Evolutionary conservation across 805 yeast species (phyloP), one percentile per base, ranked within the genome.

Genomic region (Limtongia smithiae): DNA sequence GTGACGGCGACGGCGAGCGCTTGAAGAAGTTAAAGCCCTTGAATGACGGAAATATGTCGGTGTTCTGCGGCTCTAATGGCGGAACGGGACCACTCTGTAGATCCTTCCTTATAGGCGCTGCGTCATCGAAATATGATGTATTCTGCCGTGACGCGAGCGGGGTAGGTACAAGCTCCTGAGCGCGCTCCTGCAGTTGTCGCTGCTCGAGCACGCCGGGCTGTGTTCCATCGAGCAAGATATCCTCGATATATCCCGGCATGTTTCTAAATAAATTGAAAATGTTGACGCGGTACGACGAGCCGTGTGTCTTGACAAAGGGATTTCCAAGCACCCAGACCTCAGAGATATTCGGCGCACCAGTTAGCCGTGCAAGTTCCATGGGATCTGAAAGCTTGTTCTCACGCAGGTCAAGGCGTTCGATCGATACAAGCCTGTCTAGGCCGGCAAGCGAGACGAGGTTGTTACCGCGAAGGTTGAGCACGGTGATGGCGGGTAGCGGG

Each of bases 321-420:
- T 61, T 61, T 4, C 62, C 62, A 14, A 46, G 11, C 1, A 61
- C 52, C 61, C 64, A 62, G 18, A 62, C 39, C 17, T 62, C 64
- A 2, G 48, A 22, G 20, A 61, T n/a, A 31, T 46, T 51, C n/a
- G 55, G 50, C 7, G 51, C 54, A 3, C 50, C 44, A 14, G 60
- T 51, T 11, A 61, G 46, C 14, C 63, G 55, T 18, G 52, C 50
- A 24, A 61, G 46, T 35, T 57, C 64, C 15, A 45, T 42, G 7
- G 59, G 57, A 25, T 61, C 64, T 3, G 53, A 27, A 11, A 60
- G 48, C 20, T 41, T 40, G 44, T 60, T 60, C 37, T 61, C 62
- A 18, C 64, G 60, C 24, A 60, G 40, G 34, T 60, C 64, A 8
- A 60, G 39, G 14, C 58, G 51, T 39, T 57, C 59, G 12, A 60